Base-by-base conservation (phyloP, 352 stramenopile genomes). In the Sclerospora graminicola region DNA sequence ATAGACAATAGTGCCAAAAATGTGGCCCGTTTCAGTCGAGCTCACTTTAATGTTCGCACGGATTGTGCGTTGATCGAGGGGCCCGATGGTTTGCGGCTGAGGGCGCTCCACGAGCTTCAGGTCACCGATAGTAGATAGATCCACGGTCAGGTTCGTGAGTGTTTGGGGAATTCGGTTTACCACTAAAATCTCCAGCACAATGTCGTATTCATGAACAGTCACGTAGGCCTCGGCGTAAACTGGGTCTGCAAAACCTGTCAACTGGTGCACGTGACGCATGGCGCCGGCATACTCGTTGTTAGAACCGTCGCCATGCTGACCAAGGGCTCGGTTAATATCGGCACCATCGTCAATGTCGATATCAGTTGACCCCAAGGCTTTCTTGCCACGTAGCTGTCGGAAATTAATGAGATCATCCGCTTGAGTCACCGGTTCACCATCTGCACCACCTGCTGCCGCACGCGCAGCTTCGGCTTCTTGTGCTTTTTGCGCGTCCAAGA, bases 171-270 rank as follows among this genome's bases (percentile, higher is more conserved):
- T 96, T 32, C 96, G 92, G 69, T 99, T 99, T 41, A 99, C 97
- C 18, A 99, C 86, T 39, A 99, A 63, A 53, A 99, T 98, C 61
- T 98, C 94, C 41, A 99, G 73, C 52, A 99, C 84, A 69, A 99
- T 99, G 72, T 99, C 97, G 63, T 99, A 99, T 55, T 99, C 96
- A 60, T 99, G 96, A 15, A 99, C 96, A 14, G 95, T 98, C n/a
- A 99, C 93, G 48, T 96, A 95, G 10, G 96, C 96, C 68, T 99
- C 97, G 15, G 94, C 96, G 66, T 99, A 99, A 36, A 99, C 95
- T 1, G 96, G 94, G 66, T 99, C 97, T 14, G 94, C 94, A 68
- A 99, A 99, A 36, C 96, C 96, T 60, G 90, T 99, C 28, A 99
- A 79, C 69, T 99, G 97, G 64, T 99, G 97, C 44, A 99, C 92